These are phyloP conservation scores for Leonotis leonurus DNA, from an alignment of 257 asterid genomes.

Conservation along the genomic window DNA sequence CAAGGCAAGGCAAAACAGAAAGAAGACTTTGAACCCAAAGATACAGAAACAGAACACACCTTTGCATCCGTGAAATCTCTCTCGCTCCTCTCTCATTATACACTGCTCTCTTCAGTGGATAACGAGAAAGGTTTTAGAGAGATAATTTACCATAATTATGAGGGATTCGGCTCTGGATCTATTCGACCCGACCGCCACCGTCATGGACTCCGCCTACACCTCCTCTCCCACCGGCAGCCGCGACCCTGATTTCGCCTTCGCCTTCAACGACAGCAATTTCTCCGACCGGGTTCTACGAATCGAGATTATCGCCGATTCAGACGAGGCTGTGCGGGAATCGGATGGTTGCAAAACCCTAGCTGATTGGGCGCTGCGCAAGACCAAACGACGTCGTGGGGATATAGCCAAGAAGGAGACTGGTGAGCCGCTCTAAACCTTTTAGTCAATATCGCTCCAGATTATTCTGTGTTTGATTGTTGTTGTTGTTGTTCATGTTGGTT, in stretches of 20 bases:
- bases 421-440: constrained; percentile 18
- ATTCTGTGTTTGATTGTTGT: background rate
- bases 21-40: constrained; percentile 14
- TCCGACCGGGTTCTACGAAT: constrained; percentile 69
- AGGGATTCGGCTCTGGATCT: constrained; percentile 63
- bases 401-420: constrained; percentile 38
- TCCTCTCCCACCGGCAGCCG: constrained; percentile 32
- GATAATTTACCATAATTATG: constrained; percentile 24
- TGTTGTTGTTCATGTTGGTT: background rate
- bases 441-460: background rate
- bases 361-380: constrained; percentile 64
- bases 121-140: constrained; percentile 16
- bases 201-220: constrained; percentile 38
- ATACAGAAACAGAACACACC: constrained; percentile 11
- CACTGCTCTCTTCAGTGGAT: constrained; percentile 21
- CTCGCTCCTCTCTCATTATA: constrained; percentile 11
- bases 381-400: constrained; percentile 56
- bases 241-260: constrained; percentile 67
- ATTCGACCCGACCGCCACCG: constrained; percentile 58
- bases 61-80: constrained; percentile 10
- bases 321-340: constrained; percentile 26
- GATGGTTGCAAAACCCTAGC: constrained; percentile 40
- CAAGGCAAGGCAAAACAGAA: constrained; percentile 15
- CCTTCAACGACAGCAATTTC: constrained; percentile 71
- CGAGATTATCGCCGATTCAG: constrained; percentile 52